These are phyloP conservation scores for Auriculariales sp. DNA, from an alignment of 768 basidiomycete species.

Conservation along the genomic window DNA sequence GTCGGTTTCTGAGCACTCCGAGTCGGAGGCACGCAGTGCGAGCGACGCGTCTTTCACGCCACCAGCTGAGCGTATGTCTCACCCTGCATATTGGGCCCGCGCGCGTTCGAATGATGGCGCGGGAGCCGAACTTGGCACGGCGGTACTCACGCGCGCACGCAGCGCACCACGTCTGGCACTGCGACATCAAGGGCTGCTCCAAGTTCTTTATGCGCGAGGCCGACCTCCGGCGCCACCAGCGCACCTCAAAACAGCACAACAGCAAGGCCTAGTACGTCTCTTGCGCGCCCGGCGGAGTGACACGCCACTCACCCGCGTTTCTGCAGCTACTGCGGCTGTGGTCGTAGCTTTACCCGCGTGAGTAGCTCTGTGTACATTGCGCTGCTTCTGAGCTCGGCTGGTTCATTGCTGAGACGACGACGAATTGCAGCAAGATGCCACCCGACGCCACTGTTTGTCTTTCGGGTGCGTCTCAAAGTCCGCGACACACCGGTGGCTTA, in stretches of 20 bases:
- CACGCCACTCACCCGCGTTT: background rate
- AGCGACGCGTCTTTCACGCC: background rate
- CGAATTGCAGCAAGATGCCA: background rate
- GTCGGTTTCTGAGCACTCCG: background rate
- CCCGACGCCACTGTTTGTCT: background rate
- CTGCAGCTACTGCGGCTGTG: background rate
- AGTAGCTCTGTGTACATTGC: background rate
- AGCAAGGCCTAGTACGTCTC: background rate
- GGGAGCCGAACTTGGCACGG: background rate
- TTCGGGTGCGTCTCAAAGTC: background rate
- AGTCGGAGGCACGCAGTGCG: background rate
- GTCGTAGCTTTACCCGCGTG: background rate
- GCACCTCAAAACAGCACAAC: conserved; percentile 56
- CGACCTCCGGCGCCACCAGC: conserved; percentile 67
- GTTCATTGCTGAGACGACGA: too few relatives aligned
- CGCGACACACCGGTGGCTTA: background rate
- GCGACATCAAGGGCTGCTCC: conserved; percentile 67
- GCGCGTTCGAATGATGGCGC: background rate
- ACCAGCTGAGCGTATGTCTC: background rate
- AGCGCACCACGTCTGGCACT: conserved; percentile 46
- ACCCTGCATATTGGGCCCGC: too few relatives aligned
- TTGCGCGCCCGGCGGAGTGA: background rate
- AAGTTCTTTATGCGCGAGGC: conserved; percentile 75
- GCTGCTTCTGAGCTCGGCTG: too few relatives aligned
- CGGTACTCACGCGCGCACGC: background rate